Base-by-base conservation (phyloP, 495 filamentous ascomycete genomes). In the Bathelium albidoporum region DNA sequence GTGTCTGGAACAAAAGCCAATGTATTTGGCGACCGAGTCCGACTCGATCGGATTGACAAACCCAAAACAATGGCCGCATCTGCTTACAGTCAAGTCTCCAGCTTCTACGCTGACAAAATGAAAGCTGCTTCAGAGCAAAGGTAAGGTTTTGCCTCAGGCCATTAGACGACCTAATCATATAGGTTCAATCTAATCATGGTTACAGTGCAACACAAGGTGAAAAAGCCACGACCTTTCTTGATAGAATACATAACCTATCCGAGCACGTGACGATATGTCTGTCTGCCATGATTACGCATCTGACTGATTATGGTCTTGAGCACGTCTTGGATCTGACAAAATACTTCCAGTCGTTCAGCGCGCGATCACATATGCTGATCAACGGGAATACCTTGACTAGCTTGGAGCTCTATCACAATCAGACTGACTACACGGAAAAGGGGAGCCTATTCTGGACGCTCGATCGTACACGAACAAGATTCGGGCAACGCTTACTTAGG, bases 291-390 rank as follows among this genome's bases (percentile, higher is more conserved):
- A 97, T 99, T 65, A 89, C 84, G 9, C 92, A 99, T 70, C 79
- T 99, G 74, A 85, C 87, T 29, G 91, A 95, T 61, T 99, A 97
- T 66, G 92, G 91, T 1, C 79, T 99, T 44, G 88, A 99, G 71
- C 92, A 99, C 76, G 89, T 99, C 39, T 96, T 99, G 67, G 89
- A 96, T 70, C 74, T 99, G 34, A 97, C 94, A 9, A 96, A 96
- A 66, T 96, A 97, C 71, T 99, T 99, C 74, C 89, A 97, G 70
- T 89, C 92, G 0, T 99, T 99, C 74, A 95, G 89, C 69, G 89
- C 93, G 1, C 80, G 94, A 31, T 91, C 92, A 16, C 91, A 97
- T 68, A 97, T 99, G 94, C 79, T 97, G 2, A 80, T 99, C 64
- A 97, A 96, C 69, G 94, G 92, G 20, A 99, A 96, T 62, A 99